phyloP scores from a whole-genome alignment of 2,329 filamentous ascomycete species.

The Talaromyces islandicus region DNA sequence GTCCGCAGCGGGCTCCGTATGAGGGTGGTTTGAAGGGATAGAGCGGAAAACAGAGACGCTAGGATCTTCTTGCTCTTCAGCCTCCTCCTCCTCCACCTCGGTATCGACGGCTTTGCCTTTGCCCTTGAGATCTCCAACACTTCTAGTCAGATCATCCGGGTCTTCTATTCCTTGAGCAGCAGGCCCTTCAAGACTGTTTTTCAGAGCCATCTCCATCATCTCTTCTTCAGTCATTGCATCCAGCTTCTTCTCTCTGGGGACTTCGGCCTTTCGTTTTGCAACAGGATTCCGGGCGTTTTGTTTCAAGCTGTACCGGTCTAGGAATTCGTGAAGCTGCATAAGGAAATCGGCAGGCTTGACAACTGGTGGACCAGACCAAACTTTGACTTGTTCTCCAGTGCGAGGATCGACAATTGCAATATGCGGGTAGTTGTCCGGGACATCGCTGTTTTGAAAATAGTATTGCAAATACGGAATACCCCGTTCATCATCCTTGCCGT shows the following conservation, averaged over 20 bases:
- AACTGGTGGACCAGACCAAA: slow-evolving; percentile 82
- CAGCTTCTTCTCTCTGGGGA: slow-evolving; percentile 60
- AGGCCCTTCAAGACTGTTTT: slow-evolving; percentile 70
- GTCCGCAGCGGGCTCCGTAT: slow-evolving; percentile 69
- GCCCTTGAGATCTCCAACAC: slow-evolving; percentile 40
- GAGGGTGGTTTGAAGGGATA: slow-evolving; percentile 67
- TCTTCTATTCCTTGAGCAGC: slow-evolving; percentile 58
- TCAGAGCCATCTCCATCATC: slow-evolving; percentile 89
- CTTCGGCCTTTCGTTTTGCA: slow-evolving; percentile 65
- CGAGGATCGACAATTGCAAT: slow-evolving; percentile 93
- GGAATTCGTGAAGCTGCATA: slow-evolving; percentile 86
- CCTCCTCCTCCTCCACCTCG: slow-evolving; percentile 30
- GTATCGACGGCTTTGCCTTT: slow-evolving; percentile 45
- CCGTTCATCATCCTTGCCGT: slow-evolving; percentile 74
- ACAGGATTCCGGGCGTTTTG: slow-evolving; percentile 90
- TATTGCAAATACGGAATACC: slow-evolving; percentile 80
- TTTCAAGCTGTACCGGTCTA: slow-evolving; percentile 92
- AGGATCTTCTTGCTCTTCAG: slow-evolving; percentile 27
- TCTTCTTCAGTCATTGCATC: slow-evolving; percentile 93
- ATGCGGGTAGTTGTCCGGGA: slow-evolving; percentile 86
- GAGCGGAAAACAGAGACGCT: slow-evolving; percentile 52
- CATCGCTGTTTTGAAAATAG: slow-evolving; percentile 76
- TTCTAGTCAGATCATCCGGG: slow-evolving; percentile 81
- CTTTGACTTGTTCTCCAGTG: slow-evolving; percentile 94
- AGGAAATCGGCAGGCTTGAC: slow-evolving; percentile 74